A percentile compares a stretch with the other conserved stretches of the same genome.
These are phyloP conservation scores for Citrus maxima DNA, from an alignment of 345 rosid species.

Conservation along the genomic window DNA sequence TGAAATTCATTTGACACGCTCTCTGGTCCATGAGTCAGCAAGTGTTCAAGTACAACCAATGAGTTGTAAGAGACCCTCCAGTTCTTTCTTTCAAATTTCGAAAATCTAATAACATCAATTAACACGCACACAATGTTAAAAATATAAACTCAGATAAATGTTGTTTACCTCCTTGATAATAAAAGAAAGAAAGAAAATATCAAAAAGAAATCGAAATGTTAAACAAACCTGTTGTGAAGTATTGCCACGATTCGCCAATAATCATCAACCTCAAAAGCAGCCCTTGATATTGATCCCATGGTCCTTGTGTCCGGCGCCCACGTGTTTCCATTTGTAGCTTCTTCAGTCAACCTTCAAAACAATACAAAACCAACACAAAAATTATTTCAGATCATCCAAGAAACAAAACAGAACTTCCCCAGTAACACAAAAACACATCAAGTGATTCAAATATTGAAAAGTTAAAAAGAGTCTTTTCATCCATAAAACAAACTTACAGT, in stretches of 20 bases:
- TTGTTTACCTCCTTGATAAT: no score
- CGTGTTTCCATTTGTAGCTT: constrained; percentile 64
- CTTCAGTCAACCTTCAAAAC: constrained; percentile 69
- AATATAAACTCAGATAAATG: not conserved
- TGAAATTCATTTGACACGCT: constrained; percentile 81
- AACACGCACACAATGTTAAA: not conserved
- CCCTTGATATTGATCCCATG: constrained; percentile 70
- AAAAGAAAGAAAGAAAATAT: no score
- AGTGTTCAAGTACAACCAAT: constrained; percentile 66
- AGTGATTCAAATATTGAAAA: not conserved
- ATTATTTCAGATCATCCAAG: constrained; percentile 24
- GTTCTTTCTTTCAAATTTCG: constrained; percentile 59
- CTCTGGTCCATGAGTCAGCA: constrained; percentile 94
- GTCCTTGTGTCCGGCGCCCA: constrained; percentile 64
- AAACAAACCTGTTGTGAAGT: constrained; percentile 67
- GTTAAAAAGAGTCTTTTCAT: not conserved
- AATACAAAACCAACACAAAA: not conserved
- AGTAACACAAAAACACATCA: not conserved
- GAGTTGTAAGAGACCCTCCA: constrained; percentile 84
- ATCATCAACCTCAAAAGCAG: constrained; percentile 93
- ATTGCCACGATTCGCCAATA: constrained; percentile 73
- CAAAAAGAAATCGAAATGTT: not conserved
- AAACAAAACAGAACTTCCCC: not conserved
- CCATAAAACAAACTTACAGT: constrained; percentile 31
- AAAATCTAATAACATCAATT: constrained; percentile 41